These are phyloP conservation scores for Tetragonia tetragonoides DNA, from an alignment of 148 eudicot species.

Conservation along the genomic window DNA sequence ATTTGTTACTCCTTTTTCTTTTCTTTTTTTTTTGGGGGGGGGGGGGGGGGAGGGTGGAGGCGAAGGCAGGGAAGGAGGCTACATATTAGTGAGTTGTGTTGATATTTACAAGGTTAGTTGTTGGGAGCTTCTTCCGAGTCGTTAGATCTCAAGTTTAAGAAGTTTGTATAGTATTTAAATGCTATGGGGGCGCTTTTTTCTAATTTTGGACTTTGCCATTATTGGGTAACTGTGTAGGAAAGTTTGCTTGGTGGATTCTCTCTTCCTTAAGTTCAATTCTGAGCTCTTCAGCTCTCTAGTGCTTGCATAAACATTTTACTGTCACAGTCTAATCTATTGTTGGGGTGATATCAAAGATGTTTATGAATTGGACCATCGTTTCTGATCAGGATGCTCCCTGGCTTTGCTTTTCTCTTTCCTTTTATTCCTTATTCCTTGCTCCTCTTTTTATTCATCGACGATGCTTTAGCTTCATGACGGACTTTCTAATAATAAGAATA, in stretches of 20 bases:
- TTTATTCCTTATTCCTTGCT: no score
- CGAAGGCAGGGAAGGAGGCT: background rate
- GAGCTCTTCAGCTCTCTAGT: no score
- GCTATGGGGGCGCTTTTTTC: background rate
- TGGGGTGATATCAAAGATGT: no score
- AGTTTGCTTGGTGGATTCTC: background rate
- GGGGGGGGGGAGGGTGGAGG: background rate
- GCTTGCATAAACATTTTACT: no score
- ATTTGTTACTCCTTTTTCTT: background rate
- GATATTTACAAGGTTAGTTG: background rate
- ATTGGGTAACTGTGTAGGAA: background rate
- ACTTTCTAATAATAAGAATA: no score
- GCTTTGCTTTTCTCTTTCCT: no score
- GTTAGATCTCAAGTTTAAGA: background rate
- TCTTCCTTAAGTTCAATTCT: background rate
- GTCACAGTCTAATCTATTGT: no score
- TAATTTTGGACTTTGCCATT: background rate
- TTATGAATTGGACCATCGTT: no score
- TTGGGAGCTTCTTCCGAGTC: background rate
- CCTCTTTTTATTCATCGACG: no score
- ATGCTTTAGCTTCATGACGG: background rate
- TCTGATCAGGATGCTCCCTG: no score
- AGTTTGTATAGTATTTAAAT: background rate
- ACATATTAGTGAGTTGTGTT: background rate
- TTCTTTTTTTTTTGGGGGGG: background rate